These are phyloP conservation scores for Petunia secreta DNA, from an alignment of 257 asterid genomes.

Conservation along the genomic window DNA sequence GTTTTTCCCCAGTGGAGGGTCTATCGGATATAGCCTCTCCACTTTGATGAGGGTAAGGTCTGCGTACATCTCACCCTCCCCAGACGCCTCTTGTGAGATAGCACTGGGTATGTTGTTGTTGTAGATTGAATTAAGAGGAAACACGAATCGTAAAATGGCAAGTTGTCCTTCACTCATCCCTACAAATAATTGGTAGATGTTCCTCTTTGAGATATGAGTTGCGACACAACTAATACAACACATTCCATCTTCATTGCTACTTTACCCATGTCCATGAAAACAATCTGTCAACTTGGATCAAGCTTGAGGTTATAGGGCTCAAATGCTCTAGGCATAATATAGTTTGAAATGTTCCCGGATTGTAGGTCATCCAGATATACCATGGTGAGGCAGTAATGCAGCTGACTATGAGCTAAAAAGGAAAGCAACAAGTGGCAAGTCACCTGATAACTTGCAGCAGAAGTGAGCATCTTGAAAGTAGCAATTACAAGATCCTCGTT, in stretches of 20 bases:
- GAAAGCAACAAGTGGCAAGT: conserved; percentile 20
- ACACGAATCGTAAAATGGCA: background rate
- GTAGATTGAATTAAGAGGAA: conserved; percentile 1
- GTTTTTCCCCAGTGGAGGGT: no score
- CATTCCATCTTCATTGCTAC: conserved; percentile 10
- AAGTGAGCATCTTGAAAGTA: conserved; percentile 66
- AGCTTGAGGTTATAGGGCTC: conserved; percentile 20
- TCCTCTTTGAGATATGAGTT: background rate
- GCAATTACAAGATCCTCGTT: conserved; percentile 69
- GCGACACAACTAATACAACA: background rate
- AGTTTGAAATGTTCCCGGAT: conserved; percentile 12
- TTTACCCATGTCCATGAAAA: background rate
- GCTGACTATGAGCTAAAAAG: conserved; percentile 2
- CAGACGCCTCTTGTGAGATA: no score
- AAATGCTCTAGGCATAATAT: background rate
- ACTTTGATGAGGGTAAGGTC: no score
- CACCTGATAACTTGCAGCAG: conserved; percentile 82
- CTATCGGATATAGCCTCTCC: no score
- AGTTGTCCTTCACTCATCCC: background rate
- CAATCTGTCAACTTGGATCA: conserved; percentile 1
- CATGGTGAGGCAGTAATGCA: conserved; percentile 1
- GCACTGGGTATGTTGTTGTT: no score
- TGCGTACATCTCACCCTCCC: no score
- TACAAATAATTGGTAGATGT: background rate
- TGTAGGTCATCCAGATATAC: background rate